These are phyloP conservation scores for Alternaria sp. DNA, from an alignment of 2,329 filamentous ascomycete species.

Conservation along the genomic window DNA sequence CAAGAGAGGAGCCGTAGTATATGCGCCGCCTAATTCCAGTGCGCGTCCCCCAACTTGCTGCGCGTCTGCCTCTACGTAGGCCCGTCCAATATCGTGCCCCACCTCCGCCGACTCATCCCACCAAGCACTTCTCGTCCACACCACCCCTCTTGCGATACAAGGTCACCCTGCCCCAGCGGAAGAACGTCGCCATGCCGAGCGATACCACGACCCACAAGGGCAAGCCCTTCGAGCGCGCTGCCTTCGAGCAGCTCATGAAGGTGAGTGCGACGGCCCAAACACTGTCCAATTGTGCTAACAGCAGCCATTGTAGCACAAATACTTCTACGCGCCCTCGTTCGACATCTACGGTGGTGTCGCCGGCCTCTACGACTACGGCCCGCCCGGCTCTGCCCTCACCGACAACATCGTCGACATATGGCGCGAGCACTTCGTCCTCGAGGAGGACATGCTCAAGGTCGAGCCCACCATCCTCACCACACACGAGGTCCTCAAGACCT, in stretches of 20 bases:
- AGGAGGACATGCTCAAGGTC: conserved; percentile 94
- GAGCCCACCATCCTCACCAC: conserved; percentile 95
- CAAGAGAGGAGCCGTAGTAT: conserved; percentile 23
- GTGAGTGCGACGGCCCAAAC: conserved; percentile 64
- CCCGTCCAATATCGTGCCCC: conserved; percentile 41
- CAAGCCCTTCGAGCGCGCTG: conserved; percentile 82
- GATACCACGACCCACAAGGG: conserved; percentile 69
- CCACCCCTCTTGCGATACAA: conserved; percentile 37
- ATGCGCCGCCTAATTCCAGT: conserved; percentile 51
- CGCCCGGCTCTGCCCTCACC: conserved; percentile 84
- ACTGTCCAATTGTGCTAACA: conserved; percentile 31
- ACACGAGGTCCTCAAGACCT: conserved; percentile 89
- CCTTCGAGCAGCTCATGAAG: conserved; percentile 84
- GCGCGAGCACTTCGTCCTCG: conserved; percentile 91
- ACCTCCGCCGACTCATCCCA: conserved; percentile 38
- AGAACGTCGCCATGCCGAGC: conserved; percentile 37
- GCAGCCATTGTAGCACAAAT: conserved; percentile 37
- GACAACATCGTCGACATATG: conserved; percentile 87
- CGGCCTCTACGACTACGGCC: conserved; percentile 92
- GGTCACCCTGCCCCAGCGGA: conserved; percentile 34
- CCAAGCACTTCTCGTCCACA: conserved; percentile 45
- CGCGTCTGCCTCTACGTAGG: conserved; percentile 31
- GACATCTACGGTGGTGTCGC: conserved; percentile 91
- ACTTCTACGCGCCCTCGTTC: conserved; percentile 92
- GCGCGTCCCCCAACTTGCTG: conserved; percentile 43